Conservation (phyloP, 1,139 yeast species). For the Kluyveromyces marxianus region DNA sequence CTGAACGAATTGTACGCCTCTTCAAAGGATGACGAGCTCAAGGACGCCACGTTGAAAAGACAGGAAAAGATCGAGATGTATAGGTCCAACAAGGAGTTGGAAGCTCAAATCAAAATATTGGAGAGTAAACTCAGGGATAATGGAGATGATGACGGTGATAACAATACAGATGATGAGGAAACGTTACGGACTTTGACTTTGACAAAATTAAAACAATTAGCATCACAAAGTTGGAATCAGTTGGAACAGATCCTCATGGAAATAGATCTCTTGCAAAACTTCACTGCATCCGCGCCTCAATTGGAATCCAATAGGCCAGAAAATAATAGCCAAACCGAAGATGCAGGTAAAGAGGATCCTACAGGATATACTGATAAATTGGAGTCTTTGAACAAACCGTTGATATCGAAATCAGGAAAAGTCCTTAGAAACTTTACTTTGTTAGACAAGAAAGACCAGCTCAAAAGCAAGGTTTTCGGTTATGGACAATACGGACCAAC, state of each 20-base stretch:
- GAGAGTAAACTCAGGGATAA: conserved; percentile 27
- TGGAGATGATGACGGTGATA: conserved; percentile 27
- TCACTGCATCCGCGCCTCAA: conserved; percentile 16
- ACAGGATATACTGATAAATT: conserved; percentile 48
- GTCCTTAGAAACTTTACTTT: conserved; percentile 81
- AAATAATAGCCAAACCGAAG: not conserved
- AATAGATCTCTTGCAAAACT: conserved; percentile 24
- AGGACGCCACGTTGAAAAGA: conserved; percentile 49
- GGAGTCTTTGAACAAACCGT: conserved; percentile 37
- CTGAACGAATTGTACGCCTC: conserved; percentile 31
- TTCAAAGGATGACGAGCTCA: conserved; percentile 18
- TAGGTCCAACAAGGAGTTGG: conserved; percentile 51
- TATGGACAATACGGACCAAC: conserved; percentile 93
- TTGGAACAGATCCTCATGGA: conserved; percentile 26
- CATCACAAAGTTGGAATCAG: conserved; percentile 45
- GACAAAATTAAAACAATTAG: conserved; percentile 46
- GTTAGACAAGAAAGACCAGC: conserved; percentile 49
- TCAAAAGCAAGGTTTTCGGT: conserved; percentile 66
- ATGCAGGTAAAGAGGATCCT: conserved; percentile 19
- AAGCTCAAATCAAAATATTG: conserved; percentile 36
- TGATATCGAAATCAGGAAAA: conserved; percentile 63
- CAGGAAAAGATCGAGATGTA: conserved; percentile 67
- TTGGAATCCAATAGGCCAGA: conserved; percentile 7
- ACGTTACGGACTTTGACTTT: conserved; percentile 44
- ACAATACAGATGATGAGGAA: conserved; percentile 39